phyloP scores from a whole-genome alignment of 2,329 filamentous ascomycete genomes.

The Talaromyces sp. region DNA sequence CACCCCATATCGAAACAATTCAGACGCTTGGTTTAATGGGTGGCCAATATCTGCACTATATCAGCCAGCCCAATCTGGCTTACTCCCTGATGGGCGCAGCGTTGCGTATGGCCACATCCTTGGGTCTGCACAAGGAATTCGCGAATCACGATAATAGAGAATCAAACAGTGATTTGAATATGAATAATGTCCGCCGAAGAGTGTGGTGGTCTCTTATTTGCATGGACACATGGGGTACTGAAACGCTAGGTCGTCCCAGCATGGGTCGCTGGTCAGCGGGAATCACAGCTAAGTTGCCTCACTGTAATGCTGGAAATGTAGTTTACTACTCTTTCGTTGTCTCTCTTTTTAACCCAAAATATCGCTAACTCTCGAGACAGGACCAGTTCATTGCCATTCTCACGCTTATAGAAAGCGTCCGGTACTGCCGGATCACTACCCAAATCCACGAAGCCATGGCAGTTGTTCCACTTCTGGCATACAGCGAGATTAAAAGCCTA shows the following conservation, averaged over 20 bases:
- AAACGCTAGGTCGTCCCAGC: slow-evolving; percentile 65
- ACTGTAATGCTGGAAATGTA: slow-evolving; percentile 40
- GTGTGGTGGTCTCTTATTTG: slow-evolving; percentile 74
- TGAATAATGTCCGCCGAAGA: not conserved
- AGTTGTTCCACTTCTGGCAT: slow-evolving; percentile 61
- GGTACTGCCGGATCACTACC: slow-evolving; percentile 74
- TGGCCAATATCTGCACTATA: slow-evolving; percentile 18
- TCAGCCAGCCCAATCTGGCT: slow-evolving; percentile 18
- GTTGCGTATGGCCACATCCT: slow-evolving; percentile 17
- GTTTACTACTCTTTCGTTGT: not conserved
- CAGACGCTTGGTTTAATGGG: slow-evolving; percentile 19
- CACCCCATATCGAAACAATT: slow-evolving; percentile 66
- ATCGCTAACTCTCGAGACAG: slow-evolving; percentile 20
- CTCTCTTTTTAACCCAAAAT: not conserved
- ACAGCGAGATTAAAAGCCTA: slow-evolving; percentile 60
- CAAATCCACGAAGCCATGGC: slow-evolving; percentile 69
- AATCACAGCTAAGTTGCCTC: slow-evolving; percentile 61
- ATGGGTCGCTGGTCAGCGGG: slow-evolving; percentile 63
- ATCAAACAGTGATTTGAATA: not conserved
- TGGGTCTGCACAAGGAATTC: slow-evolving; percentile 15
- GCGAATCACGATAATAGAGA: not conserved
- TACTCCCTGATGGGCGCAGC: slow-evolving; percentile 18
- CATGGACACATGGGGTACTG: slow-evolving; percentile 68
- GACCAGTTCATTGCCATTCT: slow-evolving; percentile 61
- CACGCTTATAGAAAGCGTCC: slow-evolving; percentile 69